Base-by-base conservation (phyloP, 257 asterid genomes). In the Ophiorrhiza pumila region DNA sequence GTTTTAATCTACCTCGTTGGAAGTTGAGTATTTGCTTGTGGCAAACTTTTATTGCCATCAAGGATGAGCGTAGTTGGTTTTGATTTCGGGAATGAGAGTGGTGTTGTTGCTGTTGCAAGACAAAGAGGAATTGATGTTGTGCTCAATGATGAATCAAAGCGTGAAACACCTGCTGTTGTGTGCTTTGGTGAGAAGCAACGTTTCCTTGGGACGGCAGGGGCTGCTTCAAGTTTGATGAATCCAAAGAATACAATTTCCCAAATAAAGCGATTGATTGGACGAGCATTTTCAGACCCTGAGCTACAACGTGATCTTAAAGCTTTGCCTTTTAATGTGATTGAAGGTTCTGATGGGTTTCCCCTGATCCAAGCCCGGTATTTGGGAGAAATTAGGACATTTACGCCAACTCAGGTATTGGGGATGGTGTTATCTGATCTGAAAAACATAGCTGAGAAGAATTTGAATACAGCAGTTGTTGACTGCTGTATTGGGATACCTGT, bases 1-100 rank as follows among this genome's bases (percentile, higher is more conserved):
- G 88, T 75, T 39, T 55, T 55, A 12, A 50, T 29, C 49, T 43
- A 29, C 12, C 65, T 70, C 31, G 29, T 61, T 47, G 9, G 71
- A 27, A 45, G 69, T 37, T 37, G 60, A 65, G 82, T 46, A 61
- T 15, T 76, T 65, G 75, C 37, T 34, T 8, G 71, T 53, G 3
- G 71, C 75, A 23, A 56, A 65, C 52, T 43, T 68, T 23, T 35
- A 72, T 42, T 57, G 63, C 35, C 57, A 77, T 71, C 79, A 81
- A 87, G 80, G 74, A 94, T 94, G 99, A 94, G 99, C 60, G 99
- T 94, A 84, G 99, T 94, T 32, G 99, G 99, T 72, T 90, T 94
- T 87, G 99, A 94, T 75, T 80, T 94, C 49, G 97, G 99, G 52
- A 94, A 94, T 13, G 97, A 94, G 84, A 94, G 96, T 68, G 78